Conservation (phyloP, 352 stramenopile species). For the Thraustotheca clavata region DNA sequence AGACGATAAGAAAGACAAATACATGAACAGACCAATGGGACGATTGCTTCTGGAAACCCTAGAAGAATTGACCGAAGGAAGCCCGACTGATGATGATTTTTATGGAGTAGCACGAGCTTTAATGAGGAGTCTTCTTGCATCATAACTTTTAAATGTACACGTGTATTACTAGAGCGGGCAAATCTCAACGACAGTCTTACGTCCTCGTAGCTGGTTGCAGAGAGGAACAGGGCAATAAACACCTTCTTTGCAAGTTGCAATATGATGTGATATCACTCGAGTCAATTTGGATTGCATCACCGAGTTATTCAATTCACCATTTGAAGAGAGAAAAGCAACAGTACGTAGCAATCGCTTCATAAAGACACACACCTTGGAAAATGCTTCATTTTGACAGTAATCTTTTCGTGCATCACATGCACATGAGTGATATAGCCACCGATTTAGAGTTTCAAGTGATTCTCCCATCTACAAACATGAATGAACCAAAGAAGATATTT, state of each 20-base stretch:
- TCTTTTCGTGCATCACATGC: background rate
- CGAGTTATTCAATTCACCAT: background rate
- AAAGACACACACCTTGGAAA: background rate
- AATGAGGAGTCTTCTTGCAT: slow-evolving; percentile 4
- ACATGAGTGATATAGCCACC: background rate
- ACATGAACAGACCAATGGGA: background rate
- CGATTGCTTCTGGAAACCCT: slow-evolving; percentile 5
- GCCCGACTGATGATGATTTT: background rate
- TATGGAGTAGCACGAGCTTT: background rate
- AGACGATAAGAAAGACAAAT: background rate
- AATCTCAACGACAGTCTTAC: background rate
- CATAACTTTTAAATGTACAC: background rate
- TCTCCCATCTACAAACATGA: background rate
- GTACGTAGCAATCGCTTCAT: background rate
- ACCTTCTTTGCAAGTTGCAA: background rate
- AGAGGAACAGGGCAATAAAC: background rate
- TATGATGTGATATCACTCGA: slow-evolving; percentile 2
- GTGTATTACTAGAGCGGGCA: background rate
- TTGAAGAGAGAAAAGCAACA: background rate
- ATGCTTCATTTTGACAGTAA: background rate
- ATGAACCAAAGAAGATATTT: background rate
- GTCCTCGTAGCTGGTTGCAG: slow-evolving; percentile 6
- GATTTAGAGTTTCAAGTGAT: background rate
- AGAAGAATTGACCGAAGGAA: slow-evolving; percentile 7
- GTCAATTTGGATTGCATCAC: background rate